Base-by-base conservation (phyloP, 176 grass and related monocot species). In the Carex littledalei region DNA sequence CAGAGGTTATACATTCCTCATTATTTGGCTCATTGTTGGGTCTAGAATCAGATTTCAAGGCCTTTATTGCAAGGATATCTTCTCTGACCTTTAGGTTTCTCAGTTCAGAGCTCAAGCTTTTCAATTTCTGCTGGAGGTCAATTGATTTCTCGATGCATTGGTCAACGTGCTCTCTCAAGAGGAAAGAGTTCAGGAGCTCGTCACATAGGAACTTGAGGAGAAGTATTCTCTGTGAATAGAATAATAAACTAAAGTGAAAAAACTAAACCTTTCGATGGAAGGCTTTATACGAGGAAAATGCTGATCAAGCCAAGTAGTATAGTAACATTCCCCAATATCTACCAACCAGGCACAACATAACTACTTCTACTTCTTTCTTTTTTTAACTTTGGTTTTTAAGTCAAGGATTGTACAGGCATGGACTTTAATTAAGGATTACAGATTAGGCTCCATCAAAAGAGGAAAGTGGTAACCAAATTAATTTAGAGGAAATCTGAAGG, bases 171-270 rank as follows among this genome's bases (percentile, higher is more conserved):
- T 98, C 95, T 84, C 85, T 93, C 56, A 98, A 85, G 79, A 98
- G 88, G 87, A 88, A 86, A 81, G 95, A 93, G 85, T 93, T 95
- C 77, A 95, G 82, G 84, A 95, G 87, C 88, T 98, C 95, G 3
- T 98, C 93, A n/a, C 95, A 98, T 29, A 98, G 83, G 84, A 95
- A 95, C 68, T 98, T 98, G 77, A 98, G 83, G 64, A 95, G 89
- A 84, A 93, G 81, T 86, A 95, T 86, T 86, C 93, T 95, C 95
- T 98, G 95, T 66, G 89, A 58, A 84, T 76, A 29, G 17, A 87
- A 83, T 39, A 54, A 54, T 77, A 77, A 77, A 53, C 3, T 29
- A 54, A 17, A 0, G 13, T 77, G 49, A 90, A 71, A 65, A 86
- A 47, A 86, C 80, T 7, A 78, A 84, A 77, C 64, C 60, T 47